Evolutionary conservation across 768 basidiomycete species (phyloP).

Genomic region (Trametes villosa): DNA sequence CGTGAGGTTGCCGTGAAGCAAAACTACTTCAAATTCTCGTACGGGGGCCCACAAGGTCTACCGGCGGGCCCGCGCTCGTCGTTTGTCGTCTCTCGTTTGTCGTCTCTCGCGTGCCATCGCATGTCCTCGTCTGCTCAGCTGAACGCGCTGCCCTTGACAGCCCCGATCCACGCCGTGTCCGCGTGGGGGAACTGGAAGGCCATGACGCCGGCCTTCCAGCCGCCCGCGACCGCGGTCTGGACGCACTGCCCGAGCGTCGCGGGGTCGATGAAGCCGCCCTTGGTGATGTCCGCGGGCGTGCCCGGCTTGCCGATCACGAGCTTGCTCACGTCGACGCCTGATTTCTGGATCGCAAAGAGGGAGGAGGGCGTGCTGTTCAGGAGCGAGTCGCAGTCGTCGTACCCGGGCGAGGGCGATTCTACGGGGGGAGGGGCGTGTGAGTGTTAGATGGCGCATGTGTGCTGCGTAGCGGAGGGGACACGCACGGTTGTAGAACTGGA

Average conservation of each 20-base stretch:
- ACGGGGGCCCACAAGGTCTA: not conserved
- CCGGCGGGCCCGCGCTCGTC: not conserved
- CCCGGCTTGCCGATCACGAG: conserved; percentile 62
- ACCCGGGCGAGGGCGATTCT: conserved; percentile 30
- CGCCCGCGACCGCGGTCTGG: conserved; percentile 12
- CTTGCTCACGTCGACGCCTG: conserved; percentile 49
- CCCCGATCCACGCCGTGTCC: not conserved
- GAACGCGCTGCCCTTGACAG: not conserved
- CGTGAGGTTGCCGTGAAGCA: not conserved
- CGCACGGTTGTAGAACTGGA: conserved; percentile 45
- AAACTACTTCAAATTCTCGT: not conserved
- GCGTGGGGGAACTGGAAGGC: conserved; percentile 11
- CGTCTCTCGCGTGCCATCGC: too few species aligned
- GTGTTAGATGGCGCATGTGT: not conserved
- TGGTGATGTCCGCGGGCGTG: conserved; percentile 45
- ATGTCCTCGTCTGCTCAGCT: not conserved
- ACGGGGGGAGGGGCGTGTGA: not conserved
- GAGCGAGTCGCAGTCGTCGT: conserved; percentile 42
- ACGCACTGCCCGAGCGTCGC: conserved; percentile 18
- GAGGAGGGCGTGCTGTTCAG: conserved; percentile 50
- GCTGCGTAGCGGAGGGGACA: too few species aligned
- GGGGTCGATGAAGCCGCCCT: conserved; percentile 57
- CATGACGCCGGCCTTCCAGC: conserved; percentile 20
- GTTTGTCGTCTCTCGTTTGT: too few species aligned
- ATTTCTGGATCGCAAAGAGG: conserved; percentile 52